A percentile compares a stretch with the other conserved stretches of the same genome.
Conservation (phyloP, 345 rosid species). For the Moricandia arvensis region DNA sequence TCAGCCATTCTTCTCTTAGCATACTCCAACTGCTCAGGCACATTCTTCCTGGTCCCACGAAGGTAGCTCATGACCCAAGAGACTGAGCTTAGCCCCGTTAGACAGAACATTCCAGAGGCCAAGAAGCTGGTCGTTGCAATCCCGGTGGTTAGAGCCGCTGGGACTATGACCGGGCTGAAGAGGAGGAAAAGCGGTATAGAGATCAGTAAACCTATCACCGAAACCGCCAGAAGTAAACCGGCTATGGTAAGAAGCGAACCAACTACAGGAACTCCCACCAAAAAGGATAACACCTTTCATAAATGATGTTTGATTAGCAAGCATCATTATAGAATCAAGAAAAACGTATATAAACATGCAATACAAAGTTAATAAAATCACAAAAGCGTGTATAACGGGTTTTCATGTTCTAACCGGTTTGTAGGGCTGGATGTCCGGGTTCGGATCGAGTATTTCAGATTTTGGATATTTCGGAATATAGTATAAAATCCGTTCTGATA, state of each 20-base stretch:
- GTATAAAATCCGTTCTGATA: too few relatives aligned
- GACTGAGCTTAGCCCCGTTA: conserved; percentile 48
- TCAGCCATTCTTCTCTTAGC: conserved; percentile 49
- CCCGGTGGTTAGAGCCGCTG: conserved; percentile 47
- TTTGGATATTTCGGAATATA: too few relatives aligned
- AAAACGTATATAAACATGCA: too few relatives aligned
- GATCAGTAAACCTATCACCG: conserved; percentile 41
- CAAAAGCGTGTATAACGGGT: too few relatives aligned
- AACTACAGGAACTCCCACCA: conserved; percentile 42
- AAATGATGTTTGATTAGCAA: background rate
- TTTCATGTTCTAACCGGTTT: too few relatives aligned
- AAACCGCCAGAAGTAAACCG: conserved; percentile 43
- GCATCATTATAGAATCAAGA: background rate
- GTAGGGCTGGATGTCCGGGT: too few relatives aligned
- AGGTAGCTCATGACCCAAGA: conserved; percentile 47
- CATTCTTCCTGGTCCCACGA: conserved; percentile 15
- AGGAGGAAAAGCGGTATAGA: conserved; percentile 50
- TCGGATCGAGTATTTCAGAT: too few relatives aligned
- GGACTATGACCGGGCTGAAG: conserved; percentile 59
- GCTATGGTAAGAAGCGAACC: conserved; percentile 47
- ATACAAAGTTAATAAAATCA: too few relatives aligned
- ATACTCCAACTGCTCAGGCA: conserved; percentile 43
- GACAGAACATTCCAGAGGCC: conserved; percentile 48
- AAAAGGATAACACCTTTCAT: conserved; percentile 36
- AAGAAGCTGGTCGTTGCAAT: conserved; percentile 41